phyloP scores from a whole-genome alignment of 495 filamentous ascomycete species.

The Talaromyces nanjingensis region DNA sequence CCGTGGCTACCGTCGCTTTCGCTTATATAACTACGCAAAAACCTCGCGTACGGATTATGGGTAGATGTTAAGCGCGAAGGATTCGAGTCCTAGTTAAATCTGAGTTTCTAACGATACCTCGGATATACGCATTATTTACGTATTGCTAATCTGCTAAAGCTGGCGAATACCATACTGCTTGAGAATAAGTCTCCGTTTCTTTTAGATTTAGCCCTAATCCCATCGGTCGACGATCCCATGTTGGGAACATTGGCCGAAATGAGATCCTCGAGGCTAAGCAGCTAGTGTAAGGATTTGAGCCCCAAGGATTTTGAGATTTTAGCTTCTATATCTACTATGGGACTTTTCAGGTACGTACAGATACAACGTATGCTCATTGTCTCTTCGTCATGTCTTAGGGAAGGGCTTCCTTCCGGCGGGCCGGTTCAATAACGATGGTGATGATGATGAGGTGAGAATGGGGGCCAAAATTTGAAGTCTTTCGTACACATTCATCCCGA shows the following conservation, averaged over 20 bases:
- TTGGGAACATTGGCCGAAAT: neutral
- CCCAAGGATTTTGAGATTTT: neutral
- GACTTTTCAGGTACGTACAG: too few species aligned
- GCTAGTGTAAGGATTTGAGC: neutral
- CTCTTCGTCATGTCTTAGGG: neutral
- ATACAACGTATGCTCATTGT: neutral
- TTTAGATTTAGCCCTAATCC: neutral
- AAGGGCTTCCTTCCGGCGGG: too few species aligned
- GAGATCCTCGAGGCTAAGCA: neutral
- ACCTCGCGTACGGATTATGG: neutral
- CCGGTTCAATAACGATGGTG: neutral
- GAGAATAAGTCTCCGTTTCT: neutral
- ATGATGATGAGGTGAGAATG: neutral
- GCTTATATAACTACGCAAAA: neutral
- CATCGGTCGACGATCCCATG: neutral
- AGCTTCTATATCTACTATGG: neutral
- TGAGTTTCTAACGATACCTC: too few species aligned
- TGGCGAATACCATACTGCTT: neutral
- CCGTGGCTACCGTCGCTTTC: neutral
- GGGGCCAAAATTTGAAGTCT: neutral
- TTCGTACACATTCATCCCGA: neutral
- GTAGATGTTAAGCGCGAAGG: neutral
- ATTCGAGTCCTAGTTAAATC: neutral
- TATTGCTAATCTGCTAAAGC: too few species aligned
- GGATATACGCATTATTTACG: too few species aligned